phyloP scores from a whole-genome alignment of 768 basidiomycete genomes.

The Cystobasidium onofrii region DNA sequence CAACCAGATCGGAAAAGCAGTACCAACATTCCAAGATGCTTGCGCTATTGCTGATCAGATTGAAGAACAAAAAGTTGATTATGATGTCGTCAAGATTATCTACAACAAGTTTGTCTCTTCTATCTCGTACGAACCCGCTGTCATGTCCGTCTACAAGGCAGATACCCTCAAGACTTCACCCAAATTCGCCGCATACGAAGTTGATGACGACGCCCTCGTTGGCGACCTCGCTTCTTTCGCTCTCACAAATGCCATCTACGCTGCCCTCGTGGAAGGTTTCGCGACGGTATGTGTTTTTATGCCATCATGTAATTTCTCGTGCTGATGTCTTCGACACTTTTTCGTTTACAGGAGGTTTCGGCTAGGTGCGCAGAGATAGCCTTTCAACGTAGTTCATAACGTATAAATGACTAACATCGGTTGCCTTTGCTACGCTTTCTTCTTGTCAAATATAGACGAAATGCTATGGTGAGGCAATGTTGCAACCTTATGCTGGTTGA shows the following conservation, averaged over 20 bases:
- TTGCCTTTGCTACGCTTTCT: background rate
- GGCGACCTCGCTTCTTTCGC: conserved; percentile 92
- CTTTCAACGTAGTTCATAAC: background rate
- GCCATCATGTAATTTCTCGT: conserved; percentile 56
- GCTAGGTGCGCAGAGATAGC: conserved; percentile 56
- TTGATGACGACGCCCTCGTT: conserved; percentile 92
- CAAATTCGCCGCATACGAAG: conserved; percentile 90
- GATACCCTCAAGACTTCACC: conserved; percentile 69
- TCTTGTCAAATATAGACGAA: too few relatives aligned
- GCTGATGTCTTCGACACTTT: background rate
- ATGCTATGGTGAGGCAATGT: conserved; percentile 61
- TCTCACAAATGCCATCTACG: conserved; percentile 90
- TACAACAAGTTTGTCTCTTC: conserved; percentile 68
- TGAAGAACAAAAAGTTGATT: conserved; percentile 70
- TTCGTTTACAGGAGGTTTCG: background rate
- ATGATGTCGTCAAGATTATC: conserved; percentile 59
- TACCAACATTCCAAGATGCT: conserved; percentile 94
- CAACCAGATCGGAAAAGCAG: conserved; percentile 95
- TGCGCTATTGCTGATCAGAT: conserved; percentile 88
- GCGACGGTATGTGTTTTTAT: conserved; percentile 56
- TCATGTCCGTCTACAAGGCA: conserved; percentile 71
- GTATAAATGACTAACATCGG: too few relatives aligned
- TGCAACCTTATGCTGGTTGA: background rate
- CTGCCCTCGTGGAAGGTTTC: conserved; percentile 86
- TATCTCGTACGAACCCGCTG: conserved; percentile 74